Conservation (phyloP, 2,329 filamentous ascomycete species). For the Teratosphaeriaceae sp. region DNA sequence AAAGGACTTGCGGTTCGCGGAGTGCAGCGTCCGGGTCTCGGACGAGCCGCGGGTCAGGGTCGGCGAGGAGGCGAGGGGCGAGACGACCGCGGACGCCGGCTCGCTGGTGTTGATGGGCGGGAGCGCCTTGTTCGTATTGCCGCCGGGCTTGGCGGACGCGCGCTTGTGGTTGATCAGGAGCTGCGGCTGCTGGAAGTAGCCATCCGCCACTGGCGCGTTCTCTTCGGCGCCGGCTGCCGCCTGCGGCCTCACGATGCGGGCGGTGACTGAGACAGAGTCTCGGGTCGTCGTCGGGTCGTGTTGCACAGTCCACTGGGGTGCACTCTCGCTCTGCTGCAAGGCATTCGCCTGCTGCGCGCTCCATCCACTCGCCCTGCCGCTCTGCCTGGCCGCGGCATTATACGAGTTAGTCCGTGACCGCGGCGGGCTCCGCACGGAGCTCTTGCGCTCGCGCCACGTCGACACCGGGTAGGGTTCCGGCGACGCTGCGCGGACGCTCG, state of each 20-base stretch:
- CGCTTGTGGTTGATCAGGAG: constrained; percentile 56
- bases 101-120: constrained; percentile 5
- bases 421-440: constrained; percentile 11
- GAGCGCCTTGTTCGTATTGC: constrained; percentile 3
- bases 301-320: constrained; percentile 36
- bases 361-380: constrained; percentile 8
- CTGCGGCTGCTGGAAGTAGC: constrained; percentile 45
- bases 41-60: constrained; percentile 7
- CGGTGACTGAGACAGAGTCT: constrained; percentile 83
- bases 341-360: constrained; percentile 8
- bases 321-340: constrained; percentile 18
- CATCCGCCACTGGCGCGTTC: constrained; percentile 35
- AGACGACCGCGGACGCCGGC: neutral
- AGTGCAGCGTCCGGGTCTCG: constrained; percentile 13
- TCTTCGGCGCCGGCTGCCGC: constrained; percentile 11
- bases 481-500: constrained; percentile 12
- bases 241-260: constrained; percentile 69
- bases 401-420: constrained; percentile 15
- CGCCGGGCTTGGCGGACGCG: constrained; percentile 6
- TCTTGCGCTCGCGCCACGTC: constrained; percentile 9
- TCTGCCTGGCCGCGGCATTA: constrained; percentile 15
- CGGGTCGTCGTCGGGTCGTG: constrained; percentile 38
- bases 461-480: constrained; percentile 2
- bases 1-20: constrained; percentile 15
- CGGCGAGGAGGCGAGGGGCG: neutral